Evolutionary conservation across 192 early-diverging fungal species (phyloP).

Genomic region (Entomortierella beljakovae): DNA sequence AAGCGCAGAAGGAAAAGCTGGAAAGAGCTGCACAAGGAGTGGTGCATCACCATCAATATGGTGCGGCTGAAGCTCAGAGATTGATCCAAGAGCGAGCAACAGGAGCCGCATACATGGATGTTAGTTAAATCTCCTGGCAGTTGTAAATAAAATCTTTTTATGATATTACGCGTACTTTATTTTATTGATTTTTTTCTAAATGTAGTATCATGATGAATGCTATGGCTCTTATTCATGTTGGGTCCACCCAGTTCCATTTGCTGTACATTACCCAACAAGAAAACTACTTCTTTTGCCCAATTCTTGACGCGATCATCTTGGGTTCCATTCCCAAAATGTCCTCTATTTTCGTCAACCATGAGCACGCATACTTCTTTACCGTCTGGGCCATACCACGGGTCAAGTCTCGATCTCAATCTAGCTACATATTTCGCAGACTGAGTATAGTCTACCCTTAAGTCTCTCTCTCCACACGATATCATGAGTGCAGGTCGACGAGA

Average conservation of each 20-base stretch:
- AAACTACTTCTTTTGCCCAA: conserved; percentile 64
- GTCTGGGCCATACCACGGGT: conserved; percentile 30
- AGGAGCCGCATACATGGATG: conserved; percentile 50
- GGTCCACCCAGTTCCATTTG: conserved; percentile 30
- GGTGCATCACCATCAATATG: conserved; percentile 27
- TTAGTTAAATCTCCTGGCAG: conserved; percentile 7
- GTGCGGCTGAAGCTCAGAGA: conserved; percentile 22
- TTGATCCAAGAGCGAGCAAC: conserved; percentile 30
- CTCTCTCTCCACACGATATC: conserved; percentile 81
- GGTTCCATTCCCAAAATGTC: conserved; percentile 64
- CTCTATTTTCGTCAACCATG: conserved; percentile 61
- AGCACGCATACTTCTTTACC: conserved; percentile 49
- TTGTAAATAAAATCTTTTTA: background rate
- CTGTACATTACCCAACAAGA: conserved; percentile 60
- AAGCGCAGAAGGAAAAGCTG: conserved; percentile 39
- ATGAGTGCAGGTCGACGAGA: conserved; percentile 69
- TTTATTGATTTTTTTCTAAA: background rate
- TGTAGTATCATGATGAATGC: background rate
- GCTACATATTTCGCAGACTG: conserved; percentile 94
- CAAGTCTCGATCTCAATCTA: conserved; percentile 58
- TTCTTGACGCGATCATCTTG: conserved; percentile 63
- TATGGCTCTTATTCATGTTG: background rate
- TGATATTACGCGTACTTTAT: background rate
- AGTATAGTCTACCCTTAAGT: conserved; percentile 84
- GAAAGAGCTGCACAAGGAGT: conserved; percentile 16